Base-by-base conservation (phyloP, 2,329 filamentous ascomycete genomes). In the Hypoxylon sp. region DNA sequence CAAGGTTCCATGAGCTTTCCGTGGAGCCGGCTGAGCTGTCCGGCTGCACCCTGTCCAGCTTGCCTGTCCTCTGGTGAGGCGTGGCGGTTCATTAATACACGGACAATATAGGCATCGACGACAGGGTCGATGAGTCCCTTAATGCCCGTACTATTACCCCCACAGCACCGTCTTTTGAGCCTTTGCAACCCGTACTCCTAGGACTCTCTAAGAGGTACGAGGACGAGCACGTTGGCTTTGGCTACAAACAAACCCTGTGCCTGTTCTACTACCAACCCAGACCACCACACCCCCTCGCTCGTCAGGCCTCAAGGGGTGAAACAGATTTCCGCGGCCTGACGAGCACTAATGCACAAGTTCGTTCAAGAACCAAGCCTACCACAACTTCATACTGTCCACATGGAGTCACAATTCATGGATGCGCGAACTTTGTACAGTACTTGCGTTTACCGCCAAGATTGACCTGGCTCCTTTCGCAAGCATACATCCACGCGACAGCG, bases 111-210 rank as follows among this genome's bases (percentile, higher is more conserved):
- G 69, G 64, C 44, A 42, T 67, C 67, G 61, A 66, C 61, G 67
- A 70, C 69, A 71, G 67, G 69, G 69, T 64, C 65, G 61, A 67
- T 14, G 16, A 57, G 59, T 46, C 53, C 44, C 65, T 70, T 68
- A 68, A 70, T 54, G 60, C 40, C n/a, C 45, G 28, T 67, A 58
- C 52, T 66, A 69, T 63, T 58, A 69, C 59, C 61, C 58, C 66
- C 54, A 56, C 67, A 65, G 45, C 36, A 59, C 54, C n/a, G 36
- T 30, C 38, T 44, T 49, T 22, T 44, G 40, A 52, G 20, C 26
- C 28, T 38, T 56, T 26, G 20, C 22, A 20, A 49, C n/a, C 12
- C 14, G 22, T 52, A 14, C 3, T 18, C 22, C 52, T 49, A 52
- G 55, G 40, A 64, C 51, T 49, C 53, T 53, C 30, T 33, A 20